These are phyloP conservation scores for Cryptococcus sp. DNA, from an alignment of 1,284 basidiomycete species.

Conservation along the genomic window DNA sequence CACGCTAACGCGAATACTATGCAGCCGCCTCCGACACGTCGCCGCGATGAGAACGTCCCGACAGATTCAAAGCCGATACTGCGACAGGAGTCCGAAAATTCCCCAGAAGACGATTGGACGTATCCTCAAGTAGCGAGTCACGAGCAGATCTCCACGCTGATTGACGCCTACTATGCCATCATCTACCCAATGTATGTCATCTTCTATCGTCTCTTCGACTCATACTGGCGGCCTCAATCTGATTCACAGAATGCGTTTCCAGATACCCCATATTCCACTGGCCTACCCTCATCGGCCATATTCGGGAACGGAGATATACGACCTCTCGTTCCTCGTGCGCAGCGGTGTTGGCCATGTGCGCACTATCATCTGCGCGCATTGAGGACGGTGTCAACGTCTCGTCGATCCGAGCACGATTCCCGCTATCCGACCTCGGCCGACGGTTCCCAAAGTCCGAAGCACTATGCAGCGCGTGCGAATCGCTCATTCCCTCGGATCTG, in stretches of 20 bases:
- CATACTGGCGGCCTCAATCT: background rate
- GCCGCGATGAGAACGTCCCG: background rate
- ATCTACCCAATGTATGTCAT: slow-evolving; percentile 39
- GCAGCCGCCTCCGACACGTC: background rate
- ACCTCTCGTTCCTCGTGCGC: slow-evolving; percentile 41
- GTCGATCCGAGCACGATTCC: slow-evolving; percentile 1
- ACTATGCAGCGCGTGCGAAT: slow-evolving; percentile 27
- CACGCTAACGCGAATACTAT: too few species aligned
- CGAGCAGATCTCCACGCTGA: slow-evolving; percentile 33
- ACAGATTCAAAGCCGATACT: background rate
- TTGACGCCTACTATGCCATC: slow-evolving; percentile 35
- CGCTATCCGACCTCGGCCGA: background rate
- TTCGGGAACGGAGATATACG: slow-evolving; percentile 32
- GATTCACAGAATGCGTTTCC: background rate
- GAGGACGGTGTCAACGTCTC: slow-evolving; percentile 39
- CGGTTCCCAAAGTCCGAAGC: slow-evolving; percentile 18
- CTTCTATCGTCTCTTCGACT: background rate
- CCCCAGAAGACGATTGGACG: slow-evolving; percentile 22
- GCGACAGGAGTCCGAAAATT: background rate
- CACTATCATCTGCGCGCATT: slow-evolving; percentile 42
- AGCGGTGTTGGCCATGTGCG: slow-evolving; percentile 44
- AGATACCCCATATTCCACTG: slow-evolving; percentile 50
- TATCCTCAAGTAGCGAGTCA: slow-evolving; percentile 35
- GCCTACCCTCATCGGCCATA: slow-evolving; percentile 38
- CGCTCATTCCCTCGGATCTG: slow-evolving; percentile 27